Evolutionary conservation across 2,329 filamentous ascomycete species (phyloP).

Genomic region (Waltergamsia citrina): DNA sequence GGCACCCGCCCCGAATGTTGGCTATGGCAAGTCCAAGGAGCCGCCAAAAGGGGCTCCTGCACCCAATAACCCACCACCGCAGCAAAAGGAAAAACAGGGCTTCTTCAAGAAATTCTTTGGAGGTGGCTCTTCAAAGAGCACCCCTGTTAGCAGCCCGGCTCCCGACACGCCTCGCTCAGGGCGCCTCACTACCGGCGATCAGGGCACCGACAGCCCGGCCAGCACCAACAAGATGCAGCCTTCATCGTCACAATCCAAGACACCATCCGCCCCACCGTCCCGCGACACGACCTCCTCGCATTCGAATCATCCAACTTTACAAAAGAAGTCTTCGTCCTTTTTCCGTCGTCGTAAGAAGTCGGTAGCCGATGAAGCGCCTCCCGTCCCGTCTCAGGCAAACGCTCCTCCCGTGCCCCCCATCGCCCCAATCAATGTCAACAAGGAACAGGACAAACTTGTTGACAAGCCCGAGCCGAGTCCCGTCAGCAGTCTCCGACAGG

Average conservation of each 20-base stretch:
- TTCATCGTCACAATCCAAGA: constrained; percentile 19
- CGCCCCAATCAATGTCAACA: constrained; percentile 20
- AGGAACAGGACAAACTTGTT: constrained; percentile 17
- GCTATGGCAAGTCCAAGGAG: constrained; percentile 51
- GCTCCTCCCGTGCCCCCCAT: constrained; percentile 27
- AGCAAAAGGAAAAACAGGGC: constrained; percentile 61
- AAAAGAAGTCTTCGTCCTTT: constrained; percentile 91
- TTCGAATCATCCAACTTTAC: constrained; percentile 46
- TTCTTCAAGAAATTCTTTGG: constrained; percentile 94
- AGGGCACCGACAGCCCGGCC: constrained; percentile 2
- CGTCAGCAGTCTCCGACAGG: constrained; percentile 71
- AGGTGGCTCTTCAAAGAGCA: constrained; percentile 48
- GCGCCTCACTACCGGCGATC: background rate
- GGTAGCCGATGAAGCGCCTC: constrained; percentile 58
- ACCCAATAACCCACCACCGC: constrained; percentile 30
- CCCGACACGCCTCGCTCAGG: background rate
- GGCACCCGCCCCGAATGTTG: constrained; percentile 47
- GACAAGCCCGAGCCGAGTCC: constrained; percentile 44
- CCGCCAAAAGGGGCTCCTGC: constrained; percentile 39
- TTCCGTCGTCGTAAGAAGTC: constrained; percentile 92
- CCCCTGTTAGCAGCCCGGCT: constrained; percentile 12
- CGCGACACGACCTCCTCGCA: constrained; percentile 33
- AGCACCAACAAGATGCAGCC: background rate
- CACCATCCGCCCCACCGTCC: constrained; percentile 36
- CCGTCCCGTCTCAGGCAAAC: constrained; percentile 40